A percentile compares a stretch with the other conserved stretches of the same genome.
These are phyloP conservation scores for Carex arenaria DNA, from an alignment of 202 grass and related monocot genomes.

Conservation along the genomic window DNA sequence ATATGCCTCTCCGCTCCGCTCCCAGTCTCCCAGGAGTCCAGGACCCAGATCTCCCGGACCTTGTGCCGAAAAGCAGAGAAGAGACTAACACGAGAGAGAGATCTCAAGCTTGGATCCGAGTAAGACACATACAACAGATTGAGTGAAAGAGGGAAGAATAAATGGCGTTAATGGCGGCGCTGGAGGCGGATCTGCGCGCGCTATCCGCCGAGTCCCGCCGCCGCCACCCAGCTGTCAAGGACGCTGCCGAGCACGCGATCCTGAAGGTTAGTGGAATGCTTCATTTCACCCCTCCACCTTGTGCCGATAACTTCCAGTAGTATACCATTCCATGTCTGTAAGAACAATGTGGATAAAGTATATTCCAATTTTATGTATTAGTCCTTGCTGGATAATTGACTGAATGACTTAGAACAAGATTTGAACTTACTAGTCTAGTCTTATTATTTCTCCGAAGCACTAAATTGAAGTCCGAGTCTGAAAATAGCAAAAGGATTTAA, in stretches of 20 bases:
- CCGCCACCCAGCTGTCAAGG: slow-evolving; percentile 82
- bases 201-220: slow-evolving; percentile 92
- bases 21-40: not conserved
- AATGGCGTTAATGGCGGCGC: slow-evolving; percentile 91
- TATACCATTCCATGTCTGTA: not conserved
- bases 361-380: not conserved
- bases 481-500: not conserved
- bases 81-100: not conserved
- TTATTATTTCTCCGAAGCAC: not conserved
- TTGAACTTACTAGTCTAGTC: not conserved
- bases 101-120: slow-evolving; percentile 29
- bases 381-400: not conserved
- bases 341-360: not conserved
- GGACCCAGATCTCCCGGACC: slow-evolving; percentile 26
- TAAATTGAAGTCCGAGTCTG: not conserved
- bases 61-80: slow-evolving; percentile 7
- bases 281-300: not conserved
- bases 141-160: slow-evolving; percentile 10
- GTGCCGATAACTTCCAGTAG: not conserved
- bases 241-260: slow-evolving; percentile 86
- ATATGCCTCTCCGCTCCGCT: not conserved
- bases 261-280: slow-evolving; percentile 42
- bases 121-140: not conserved
- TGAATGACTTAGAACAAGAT: not conserved
- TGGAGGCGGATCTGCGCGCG: slow-evolving; percentile 97